Percentiles rank a stretch among this genome's conserved stretches.
phyloP scores from a whole-genome alignment of 768 basidiomycete genomes.

The Mycena sanguinolenta region DNA sequence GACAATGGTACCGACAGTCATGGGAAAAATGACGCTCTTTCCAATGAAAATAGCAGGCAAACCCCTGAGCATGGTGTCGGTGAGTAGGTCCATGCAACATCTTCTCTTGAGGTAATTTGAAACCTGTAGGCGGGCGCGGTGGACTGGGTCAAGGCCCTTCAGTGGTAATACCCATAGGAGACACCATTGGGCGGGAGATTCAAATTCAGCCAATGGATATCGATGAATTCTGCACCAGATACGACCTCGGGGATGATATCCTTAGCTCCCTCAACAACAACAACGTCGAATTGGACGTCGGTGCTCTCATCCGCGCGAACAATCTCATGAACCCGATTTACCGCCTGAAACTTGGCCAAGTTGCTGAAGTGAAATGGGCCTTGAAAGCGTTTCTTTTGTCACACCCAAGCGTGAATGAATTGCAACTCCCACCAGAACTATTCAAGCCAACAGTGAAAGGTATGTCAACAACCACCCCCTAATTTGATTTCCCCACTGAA shows the following conservation, averaged over 20 bases:
- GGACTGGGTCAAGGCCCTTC: background rate
- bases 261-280: background rate
- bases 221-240: too few species aligned
- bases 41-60: background rate
- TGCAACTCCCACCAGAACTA: background rate
- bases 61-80: background rate
- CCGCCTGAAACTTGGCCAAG: background rate
- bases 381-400: slow-evolving; percentile 1
- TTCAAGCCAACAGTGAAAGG: background rate
- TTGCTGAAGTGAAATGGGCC: slow-evolving; percentile 9
- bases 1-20: background rate
- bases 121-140: too few species aligned
- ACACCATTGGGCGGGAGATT: background rate
- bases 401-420: background rate
- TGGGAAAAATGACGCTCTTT: background rate
- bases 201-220: background rate
- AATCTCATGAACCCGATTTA: background rate
- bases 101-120: too few species aligned
- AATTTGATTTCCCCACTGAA: background rate
- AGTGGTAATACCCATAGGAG: background rate
- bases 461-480: too few species aligned
- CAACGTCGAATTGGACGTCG: background rate
- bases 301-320: background rate
- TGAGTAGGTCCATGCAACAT: too few species aligned
- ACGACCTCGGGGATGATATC: too few species aligned